Percentiles rank a stretch among this genome's conserved stretches.
Evolutionary conservation across 73 alveolate genomes (phyloP).

Genomic region (Paramecium primaurelia): DNA sequence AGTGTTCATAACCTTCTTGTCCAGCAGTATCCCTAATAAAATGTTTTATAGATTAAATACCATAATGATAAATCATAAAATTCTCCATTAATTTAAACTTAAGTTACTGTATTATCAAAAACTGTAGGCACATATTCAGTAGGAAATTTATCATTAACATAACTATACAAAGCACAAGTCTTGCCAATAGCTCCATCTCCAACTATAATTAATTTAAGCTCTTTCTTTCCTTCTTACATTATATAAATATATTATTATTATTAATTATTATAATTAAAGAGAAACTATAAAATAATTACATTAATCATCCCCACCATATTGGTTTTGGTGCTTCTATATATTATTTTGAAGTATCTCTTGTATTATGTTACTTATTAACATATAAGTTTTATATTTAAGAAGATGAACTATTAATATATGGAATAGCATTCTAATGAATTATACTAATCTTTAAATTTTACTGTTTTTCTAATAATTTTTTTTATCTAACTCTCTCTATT

Average conservation of each 20-base stretch:
- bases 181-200: not conserved
- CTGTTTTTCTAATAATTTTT: not conserved
- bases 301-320: not conserved
- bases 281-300: not conserved
- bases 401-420: constrained; percentile 28
- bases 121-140: constrained; percentile 21
- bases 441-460: not conserved
- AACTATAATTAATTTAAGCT: not conserved
- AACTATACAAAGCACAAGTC: not conserved
- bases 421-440: constrained; percentile 3
- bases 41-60: not conserved
- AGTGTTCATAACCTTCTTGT: constrained; percentile 74
- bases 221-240: not conserved
- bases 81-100: not conserved
- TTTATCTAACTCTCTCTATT: not conserved
- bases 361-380: not conserved
- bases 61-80: not conserved
- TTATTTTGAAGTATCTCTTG: not conserved
- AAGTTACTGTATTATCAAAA: not conserved
- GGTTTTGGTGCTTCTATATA: not conserved
- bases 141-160: not conserved
- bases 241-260: not conserved
- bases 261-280: not conserved
- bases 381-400: not conserved
- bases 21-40: constrained; percentile 74